Evolutionary conservation across 495 filamentous ascomycete species (phyloP).

Genomic region (Elaphomyces granulatus): DNA sequence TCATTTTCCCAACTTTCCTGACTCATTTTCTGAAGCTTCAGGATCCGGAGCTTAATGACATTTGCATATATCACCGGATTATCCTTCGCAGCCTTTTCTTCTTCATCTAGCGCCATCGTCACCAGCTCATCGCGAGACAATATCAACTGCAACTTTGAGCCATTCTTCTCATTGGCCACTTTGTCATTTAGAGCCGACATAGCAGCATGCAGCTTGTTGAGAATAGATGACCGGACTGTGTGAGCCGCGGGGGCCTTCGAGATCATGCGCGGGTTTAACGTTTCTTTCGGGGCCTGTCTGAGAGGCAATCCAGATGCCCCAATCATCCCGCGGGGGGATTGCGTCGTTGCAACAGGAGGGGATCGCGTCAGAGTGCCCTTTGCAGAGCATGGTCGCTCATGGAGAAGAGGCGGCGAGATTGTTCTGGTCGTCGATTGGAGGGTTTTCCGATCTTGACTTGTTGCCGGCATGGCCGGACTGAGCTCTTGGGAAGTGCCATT

Average conservation of each 20-base stretch:
- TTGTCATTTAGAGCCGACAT: conserved; percentile 55
- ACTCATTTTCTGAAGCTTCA: conserved; percentile 56
- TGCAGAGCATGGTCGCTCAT: conserved; percentile 10
- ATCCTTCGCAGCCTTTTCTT: conserved; percentile 58
- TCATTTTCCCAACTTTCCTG: conserved; percentile 47
- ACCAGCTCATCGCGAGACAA: conserved; percentile 59
- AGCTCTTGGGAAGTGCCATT: neutral
- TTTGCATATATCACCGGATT: conserved; percentile 60
- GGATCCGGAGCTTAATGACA: conserved; percentile 64
- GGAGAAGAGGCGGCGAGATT: conserved; percentile 33
- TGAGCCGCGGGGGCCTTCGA: conserved; percentile 56
- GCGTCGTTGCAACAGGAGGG: conserved; percentile 4
- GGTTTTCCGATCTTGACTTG: conserved; percentile 1
- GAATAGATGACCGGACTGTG: conserved; percentile 45
- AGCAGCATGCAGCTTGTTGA: conserved; percentile 61
- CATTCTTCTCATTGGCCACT: conserved; percentile 33
- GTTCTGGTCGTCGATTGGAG: conserved; percentile 14
- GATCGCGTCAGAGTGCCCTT: conserved; percentile 4
- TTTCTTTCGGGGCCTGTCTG: conserved; percentile 29
- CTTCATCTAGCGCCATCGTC: conserved; percentile 65
- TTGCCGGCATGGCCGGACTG: neutral
- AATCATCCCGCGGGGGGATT: conserved; percentile 1
- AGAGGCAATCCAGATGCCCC: conserved; percentile 11
- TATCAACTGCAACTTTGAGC: conserved; percentile 41
- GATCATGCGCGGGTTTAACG: conserved; percentile 71